Evolutionary conservation across 306 rosid genomes (phyloP), one percentile per base, ranked within the genome.

Genomic region (Prunus armeniaca): DNA sequence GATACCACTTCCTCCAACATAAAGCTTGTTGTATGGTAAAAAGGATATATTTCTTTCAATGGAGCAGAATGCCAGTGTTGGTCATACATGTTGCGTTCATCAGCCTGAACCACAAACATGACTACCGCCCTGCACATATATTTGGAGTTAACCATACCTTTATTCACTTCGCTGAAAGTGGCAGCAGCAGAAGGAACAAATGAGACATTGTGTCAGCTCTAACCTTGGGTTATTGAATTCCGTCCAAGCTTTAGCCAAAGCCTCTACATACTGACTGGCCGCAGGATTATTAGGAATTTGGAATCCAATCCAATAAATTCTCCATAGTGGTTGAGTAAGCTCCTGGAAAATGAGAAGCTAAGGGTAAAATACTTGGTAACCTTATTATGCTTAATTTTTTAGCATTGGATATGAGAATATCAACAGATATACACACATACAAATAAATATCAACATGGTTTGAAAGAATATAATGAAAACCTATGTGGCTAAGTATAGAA

Each of bases 71-170:
- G 86, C 91, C 87, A 85, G 77, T 86, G 93, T 74, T 95, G 97
- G 84, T 95, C 99, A 41, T 95, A 92, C 97, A 95, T 90, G 92
- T 95, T 95, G 66, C 85, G 90, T 70, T 95, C 99, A 73, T 88
- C 96, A 54, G 90, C 81, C 84, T 92, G 97, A 83, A 92, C 93
- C 79, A 95, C 91, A 78, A 90, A 71, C 90, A 92, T 30, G 79
- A 95, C 78, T 57, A 73, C 82, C 3, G 96, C 90, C 90, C 97
- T 95, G 97, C 65, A 83, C 22, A 67, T 63, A 47, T 71, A 67
- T 70, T 41, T 15, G 45, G 41, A 71, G 65, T 82, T 70, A 73
- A 70, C 52, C 28, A 20, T 52, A 27, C 20, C 20, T 64, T 67
- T 56, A 34, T 76, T 57, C 66, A 73, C 15, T 56, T 62, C 56